Conservation (phyloP, 345 rosid species). For the Eucalyptus regnans region DNA sequence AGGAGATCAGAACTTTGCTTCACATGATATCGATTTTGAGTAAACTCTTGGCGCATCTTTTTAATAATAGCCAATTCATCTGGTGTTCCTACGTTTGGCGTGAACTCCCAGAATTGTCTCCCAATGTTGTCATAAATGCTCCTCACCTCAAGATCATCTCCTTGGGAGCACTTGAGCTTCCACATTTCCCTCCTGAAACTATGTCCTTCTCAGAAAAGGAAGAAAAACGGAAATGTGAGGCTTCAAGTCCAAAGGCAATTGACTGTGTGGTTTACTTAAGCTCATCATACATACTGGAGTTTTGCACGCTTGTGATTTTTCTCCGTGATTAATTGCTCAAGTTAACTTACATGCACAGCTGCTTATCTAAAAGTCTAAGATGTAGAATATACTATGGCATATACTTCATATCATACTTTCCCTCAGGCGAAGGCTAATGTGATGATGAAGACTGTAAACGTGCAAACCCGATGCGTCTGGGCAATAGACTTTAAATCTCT, state of each 20-base stretch:
- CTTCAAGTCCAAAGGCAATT: neutral
- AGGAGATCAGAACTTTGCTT: conserved; percentile 47
- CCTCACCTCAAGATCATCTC: conserved; percentile 8
- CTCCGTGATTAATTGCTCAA: neutral
- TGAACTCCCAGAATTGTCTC: conserved; percentile 46
- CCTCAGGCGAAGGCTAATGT: neutral
- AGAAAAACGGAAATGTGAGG: neutral
- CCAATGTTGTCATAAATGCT: conserved; percentile 26
- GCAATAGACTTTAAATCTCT: neutral
- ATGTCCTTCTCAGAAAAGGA: too few relatives aligned
- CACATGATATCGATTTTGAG: conserved; percentile 8
- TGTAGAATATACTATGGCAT: neutral
- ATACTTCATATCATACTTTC: neutral
- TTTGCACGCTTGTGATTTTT: neutral
- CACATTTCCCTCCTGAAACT: conserved; percentile 13
- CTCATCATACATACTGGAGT: neutral
- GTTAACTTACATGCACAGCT: neutral
- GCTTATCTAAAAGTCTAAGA: neutral
- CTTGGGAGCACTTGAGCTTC: conserved; percentile 40
- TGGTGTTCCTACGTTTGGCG: conserved; percentile 12
- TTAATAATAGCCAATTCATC: conserved; percentile 18
- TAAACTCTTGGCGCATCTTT: conserved; percentile 10
- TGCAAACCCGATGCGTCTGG: neutral
- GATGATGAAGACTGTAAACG: neutral
- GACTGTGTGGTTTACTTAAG: neutral